Percentiles rank a stretch among this genome's conserved stretches.
These are phyloP conservation scores for Candida khao-thaluensis DNA, from an alignment of 805 yeast genomes.

Conservation along the genomic window DNA sequence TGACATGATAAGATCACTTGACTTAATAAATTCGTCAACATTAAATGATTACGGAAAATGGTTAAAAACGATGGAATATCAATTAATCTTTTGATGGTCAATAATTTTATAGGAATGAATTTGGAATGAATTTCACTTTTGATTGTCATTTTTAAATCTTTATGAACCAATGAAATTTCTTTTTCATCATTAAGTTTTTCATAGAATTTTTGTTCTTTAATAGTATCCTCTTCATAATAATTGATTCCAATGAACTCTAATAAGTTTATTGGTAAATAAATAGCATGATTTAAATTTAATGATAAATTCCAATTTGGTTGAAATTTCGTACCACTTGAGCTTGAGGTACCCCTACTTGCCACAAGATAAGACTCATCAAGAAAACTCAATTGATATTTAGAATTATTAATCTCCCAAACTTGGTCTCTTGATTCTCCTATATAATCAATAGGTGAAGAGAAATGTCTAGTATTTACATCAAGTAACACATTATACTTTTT, in stretches of 20 bases:
- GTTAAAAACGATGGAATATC: constrained; percentile 28
- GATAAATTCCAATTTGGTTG: constrained; percentile 24
- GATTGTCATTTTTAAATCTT: not conserved
- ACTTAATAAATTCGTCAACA: constrained; percentile 23
- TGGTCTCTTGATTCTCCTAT: constrained; percentile 19
- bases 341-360: not conserved
- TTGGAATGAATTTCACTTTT: constrained; percentile 18
- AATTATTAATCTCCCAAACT: constrained; percentile 22
- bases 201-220: constrained; percentile 6
- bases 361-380: constrained; percentile 13
- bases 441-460: constrained; percentile 19
- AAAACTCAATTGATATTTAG: constrained; percentile 21
- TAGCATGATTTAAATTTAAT: constrained; percentile 25
- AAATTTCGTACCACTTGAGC: not conserved
- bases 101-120: constrained; percentile 22
- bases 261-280: constrained; percentile 27
- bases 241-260: constrained; percentile 30
- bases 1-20: constrained; percentile 5
- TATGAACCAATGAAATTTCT: constrained; percentile 9
- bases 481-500: constrained; percentile 22
- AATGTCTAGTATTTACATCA: constrained; percentile 18
- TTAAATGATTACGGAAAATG: constrained; percentile 30
- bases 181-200: constrained; percentile 15
- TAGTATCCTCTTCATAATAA: constrained; percentile 1
- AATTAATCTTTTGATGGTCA: constrained; percentile 23